phyloP scores from a whole-genome alignment of 139 green algal genomes.

The Spirogloea muscicola region DNA sequence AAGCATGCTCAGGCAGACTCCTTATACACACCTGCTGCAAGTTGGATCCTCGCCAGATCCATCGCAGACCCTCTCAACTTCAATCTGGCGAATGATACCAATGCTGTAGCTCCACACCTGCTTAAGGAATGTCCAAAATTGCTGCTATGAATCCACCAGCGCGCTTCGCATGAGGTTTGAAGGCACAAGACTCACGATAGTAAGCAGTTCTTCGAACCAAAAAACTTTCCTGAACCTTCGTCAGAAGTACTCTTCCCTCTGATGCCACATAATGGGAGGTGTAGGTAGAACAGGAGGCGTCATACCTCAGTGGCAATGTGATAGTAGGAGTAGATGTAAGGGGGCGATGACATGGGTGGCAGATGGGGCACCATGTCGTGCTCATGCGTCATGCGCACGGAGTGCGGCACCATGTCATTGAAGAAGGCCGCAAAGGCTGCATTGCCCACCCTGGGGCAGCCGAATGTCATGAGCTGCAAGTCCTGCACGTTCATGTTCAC shows the following conservation, averaged over 20 bases:
- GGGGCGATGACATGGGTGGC: not conserved
- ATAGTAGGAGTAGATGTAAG: conserved; percentile 9
- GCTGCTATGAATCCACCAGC: no score
- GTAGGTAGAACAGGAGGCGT: no score
- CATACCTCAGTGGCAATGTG: conserved; percentile 29
- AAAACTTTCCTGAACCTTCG: no score
- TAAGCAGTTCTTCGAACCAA: not conserved
- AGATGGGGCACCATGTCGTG: conserved; percentile 40
- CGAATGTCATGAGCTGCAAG: conserved; percentile 33
- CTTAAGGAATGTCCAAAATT: no score
- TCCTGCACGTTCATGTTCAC: not conserved
- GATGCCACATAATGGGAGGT: no score
- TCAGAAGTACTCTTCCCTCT: no score
- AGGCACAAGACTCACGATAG: no score
- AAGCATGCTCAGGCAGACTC: no score
- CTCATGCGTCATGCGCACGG: conserved; percentile 18
- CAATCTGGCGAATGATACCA: not conserved
- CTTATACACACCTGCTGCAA: conserved; percentile 27
- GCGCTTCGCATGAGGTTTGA: no score
- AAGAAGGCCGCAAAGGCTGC: conserved; percentile 23
- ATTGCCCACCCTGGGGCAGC: conserved; percentile 24
- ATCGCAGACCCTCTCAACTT: conserved; percentile 15
- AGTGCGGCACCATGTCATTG: conserved; percentile 1
- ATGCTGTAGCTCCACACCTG: conserved; percentile 19
- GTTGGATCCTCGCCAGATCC: conserved; percentile 13